phyloP scores from a whole-genome alignment of 306 rosid genomes.

The Psophocarpus tetragonolobus region DNA sequence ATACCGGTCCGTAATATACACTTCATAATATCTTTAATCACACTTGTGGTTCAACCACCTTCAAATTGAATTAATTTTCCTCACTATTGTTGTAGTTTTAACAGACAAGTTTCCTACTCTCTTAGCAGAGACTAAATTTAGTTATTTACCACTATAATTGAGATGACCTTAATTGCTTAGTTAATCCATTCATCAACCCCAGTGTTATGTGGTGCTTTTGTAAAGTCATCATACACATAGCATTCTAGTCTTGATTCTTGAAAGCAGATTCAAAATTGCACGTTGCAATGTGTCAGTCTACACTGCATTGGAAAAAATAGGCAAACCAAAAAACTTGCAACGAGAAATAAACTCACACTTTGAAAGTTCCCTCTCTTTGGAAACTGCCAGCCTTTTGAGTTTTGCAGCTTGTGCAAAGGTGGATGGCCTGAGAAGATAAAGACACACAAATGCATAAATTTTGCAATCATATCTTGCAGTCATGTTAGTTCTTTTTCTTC shows the following conservation, averaged over 20 bases:
- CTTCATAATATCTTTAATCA: neutral
- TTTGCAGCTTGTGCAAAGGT: constrained; percentile 89
- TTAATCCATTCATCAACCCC: neutral
- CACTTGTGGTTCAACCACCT: neutral
- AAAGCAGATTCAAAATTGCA: neutral
- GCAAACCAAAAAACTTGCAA: neutral
- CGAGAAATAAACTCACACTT: constrained; percentile 57
- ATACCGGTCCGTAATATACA: neutral
- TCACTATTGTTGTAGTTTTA: neutral
- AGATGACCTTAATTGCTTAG: neutral
- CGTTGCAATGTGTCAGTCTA: neutral
- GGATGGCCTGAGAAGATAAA: constrained; percentile 59
- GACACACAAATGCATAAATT: neutral
- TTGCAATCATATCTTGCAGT: neutral
- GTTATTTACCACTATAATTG: neutral
- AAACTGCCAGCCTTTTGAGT: constrained; percentile 67
- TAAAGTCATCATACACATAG: neutral
- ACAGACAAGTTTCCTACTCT: neutral
- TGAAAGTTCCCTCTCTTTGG: constrained; percentile 79
- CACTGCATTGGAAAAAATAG: neutral
- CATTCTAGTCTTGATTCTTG: neutral
- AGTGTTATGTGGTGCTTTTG: neutral
- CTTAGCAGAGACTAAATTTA: neutral
- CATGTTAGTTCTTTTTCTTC: neutral
- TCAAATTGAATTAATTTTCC: neutral